Evolutionary conservation across 495 filamentous ascomycete genomes (phyloP), one percentile per base, ranked within the genome.

Genomic region (Trypethelium eluteriae): DNA sequence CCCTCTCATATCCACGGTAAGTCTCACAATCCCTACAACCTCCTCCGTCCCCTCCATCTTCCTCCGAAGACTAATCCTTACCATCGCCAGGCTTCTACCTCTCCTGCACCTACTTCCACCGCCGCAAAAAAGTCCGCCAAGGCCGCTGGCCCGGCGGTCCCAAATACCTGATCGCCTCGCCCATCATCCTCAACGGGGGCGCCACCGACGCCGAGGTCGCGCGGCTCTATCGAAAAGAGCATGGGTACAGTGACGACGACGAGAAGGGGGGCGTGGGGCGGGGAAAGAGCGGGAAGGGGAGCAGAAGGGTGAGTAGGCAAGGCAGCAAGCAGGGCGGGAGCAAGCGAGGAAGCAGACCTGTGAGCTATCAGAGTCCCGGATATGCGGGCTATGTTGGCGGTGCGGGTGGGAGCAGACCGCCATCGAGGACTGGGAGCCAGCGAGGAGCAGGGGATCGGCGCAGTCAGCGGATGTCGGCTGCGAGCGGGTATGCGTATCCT

Each of bases 1-100:
- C 78, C 78, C 3, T 73, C 72, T 6, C 76, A 79, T 61, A 69
- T 77, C 47, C 77, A 80, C 64, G 77, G 53, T 59, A 59, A 7
- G 6, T 32, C 18, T 25, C 18, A 14, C 53, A 7, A 4, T 59
- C 14, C 36, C 14, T 32, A 18, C 53, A 18, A 35, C 53, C 53
- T 59, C 32, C 41, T 44, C 14, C 14, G 7, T 14, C 41, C 41
- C 0, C 14, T 44, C 41, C 41, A 7, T 44, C 41, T 14, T 44
- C 25, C 25, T 25, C 25, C 25, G 25, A 25, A 25, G 0, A 53
- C 49, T 53, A 12, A 53, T 18, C 9, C 41, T 9, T 9, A 7
- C 41, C 41, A 46, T 46, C 25, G 9, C 53, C 11, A 59, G 53
- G 70, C 25, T 80, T 80, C 73, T 78, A 78, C 70, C 72, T 79